Base-by-base conservation (phyloP, 202 grass and related monocot genomes). In the Zizania palustris region DNA sequence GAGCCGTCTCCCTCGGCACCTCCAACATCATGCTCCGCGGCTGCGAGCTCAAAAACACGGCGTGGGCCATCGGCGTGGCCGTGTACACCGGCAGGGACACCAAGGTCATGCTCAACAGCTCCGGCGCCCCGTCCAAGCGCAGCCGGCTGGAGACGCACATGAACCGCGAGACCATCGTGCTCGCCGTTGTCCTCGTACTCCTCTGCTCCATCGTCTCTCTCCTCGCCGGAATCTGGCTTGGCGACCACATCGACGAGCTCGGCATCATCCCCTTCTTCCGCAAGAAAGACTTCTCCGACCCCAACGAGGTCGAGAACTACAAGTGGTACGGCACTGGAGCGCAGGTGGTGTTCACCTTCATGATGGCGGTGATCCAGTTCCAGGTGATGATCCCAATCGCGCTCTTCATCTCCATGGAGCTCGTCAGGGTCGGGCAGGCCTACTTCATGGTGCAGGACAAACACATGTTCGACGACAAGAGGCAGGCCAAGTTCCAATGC, bases 81-180 rank as follows among this genome's bases (percentile, higher is more conserved):
- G 95, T 98, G 16, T 98, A 94, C 91, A 92, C 95, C 6, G 95
- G 91, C 4, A 37, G 82, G 4, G 95, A 98, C 60, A 98, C 95
- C 53, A 98, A 98, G 77, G 95, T 98, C 33, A 94, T 98, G 95
- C 83, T 92, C 69, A 98, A 98, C 76, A 98, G 77, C 82, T 94
- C 91, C 0, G 95, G 91, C 0, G 87, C 95, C 4, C 95, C 95
- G 16, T 98, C 91, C 60, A 98, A 98, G 79, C 88, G 95, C 44
- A 98, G 95, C 85, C 89, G 85, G 3, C 86, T 98, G 1, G 95
- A 98, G 83, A 60, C 70, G 5, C 87, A 81, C 69, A 98, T 88
- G 83, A 94, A 98, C 80, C 80, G 91, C 20, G 95, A 98, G 77
- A 93, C 78, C 6, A 78, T 90, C 69, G 53, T 84, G 16, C 89